These are phyloP conservation scores for Chaetothyriales sp. DNA, from an alignment of 2,329 filamentous ascomycete species.

Conservation along the genomic window DNA sequence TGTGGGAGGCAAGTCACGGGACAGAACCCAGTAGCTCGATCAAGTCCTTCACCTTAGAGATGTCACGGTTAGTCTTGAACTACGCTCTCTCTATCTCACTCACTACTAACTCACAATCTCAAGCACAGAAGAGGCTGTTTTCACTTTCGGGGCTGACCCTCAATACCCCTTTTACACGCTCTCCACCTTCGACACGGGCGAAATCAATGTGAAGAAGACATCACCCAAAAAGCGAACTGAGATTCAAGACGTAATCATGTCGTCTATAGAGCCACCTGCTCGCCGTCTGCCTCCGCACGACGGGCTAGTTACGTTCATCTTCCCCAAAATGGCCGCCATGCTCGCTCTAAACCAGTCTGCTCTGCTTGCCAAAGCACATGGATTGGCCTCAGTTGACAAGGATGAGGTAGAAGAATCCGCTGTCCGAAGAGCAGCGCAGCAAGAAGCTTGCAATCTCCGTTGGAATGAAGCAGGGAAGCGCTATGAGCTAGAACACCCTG, in stretches of 20 bases:
- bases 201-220: slow-evolving; percentile 29
- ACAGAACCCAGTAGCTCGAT: slow-evolving; percentile 24
- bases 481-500: slow-evolving; percentile 36
- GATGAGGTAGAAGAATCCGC: slow-evolving; percentile 31
- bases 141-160: slow-evolving; percentile 29
- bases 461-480: slow-evolving; percentile 29
- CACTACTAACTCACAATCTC: slow-evolving; percentile 10
- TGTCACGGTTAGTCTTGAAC: slow-evolving; percentile 26
- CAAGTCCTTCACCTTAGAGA: slow-evolving; percentile 27
- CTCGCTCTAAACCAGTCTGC: slow-evolving; percentile 34
- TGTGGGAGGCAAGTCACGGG: slow-evolving; percentile 36
- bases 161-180: slow-evolving; percentile 33
- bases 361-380: slow-evolving; percentile 27
- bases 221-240: slow-evolving; percentile 28
- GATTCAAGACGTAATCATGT: slow-evolving; percentile 30
- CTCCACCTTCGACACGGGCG: slow-evolving; percentile 29
- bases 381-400: slow-evolving; percentile 28
- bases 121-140: slow-evolving; percentile 29
- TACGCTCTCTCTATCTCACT: not conserved
- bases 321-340: slow-evolving; percentile 37
- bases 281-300: slow-evolving; percentile 29
- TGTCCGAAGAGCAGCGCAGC: slow-evolving; percentile 29
- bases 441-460: slow-evolving; percentile 33
- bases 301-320: slow-evolving; percentile 32
- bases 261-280: slow-evolving; percentile 27